These are phyloP conservation scores for Neopestalotiopsis rosae DNA, from an alignment of 2,329 filamentous ascomycete genomes.

Conservation along the genomic window DNA sequence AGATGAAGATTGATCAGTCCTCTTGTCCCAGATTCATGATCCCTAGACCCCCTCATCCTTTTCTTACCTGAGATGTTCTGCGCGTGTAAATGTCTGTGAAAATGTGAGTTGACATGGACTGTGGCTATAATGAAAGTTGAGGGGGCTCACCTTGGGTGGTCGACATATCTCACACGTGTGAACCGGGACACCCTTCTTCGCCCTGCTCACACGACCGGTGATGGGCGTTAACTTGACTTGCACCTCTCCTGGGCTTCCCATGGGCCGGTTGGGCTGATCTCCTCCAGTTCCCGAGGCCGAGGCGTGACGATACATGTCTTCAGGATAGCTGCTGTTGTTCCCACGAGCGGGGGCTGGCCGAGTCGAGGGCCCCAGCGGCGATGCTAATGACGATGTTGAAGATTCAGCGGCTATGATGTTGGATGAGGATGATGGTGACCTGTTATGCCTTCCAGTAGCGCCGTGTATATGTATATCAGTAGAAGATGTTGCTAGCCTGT, in stretches of 20 bases:
- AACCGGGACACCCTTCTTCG: slow-evolving; percentile 64
- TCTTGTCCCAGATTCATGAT: background rate
- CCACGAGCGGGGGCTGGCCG: slow-evolving; percentile 36
- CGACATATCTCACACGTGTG: slow-evolving; percentile 59
- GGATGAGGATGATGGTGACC: slow-evolving; percentile 31
- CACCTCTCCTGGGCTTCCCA: slow-evolving; percentile 42
- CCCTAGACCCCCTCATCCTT: background rate
- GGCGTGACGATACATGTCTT: slow-evolving; percentile 53
- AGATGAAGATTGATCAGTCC: slow-evolving; percentile 30
- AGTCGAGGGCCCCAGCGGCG: slow-evolving; percentile 34
- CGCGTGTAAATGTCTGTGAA: slow-evolving; percentile 63
- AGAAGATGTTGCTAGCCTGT: slow-evolving; percentile 38
- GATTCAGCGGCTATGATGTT: background rate
- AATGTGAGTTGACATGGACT: slow-evolving; percentile 24
- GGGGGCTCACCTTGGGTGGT: slow-evolving; percentile 52
- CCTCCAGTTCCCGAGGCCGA: slow-evolving; percentile 42
- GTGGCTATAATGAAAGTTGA: background rate
- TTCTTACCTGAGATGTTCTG: slow-evolving; percentile 64
- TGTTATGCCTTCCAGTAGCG: slow-evolving; percentile 37
- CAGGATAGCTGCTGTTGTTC: slow-evolving; percentile 45
- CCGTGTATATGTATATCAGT: slow-evolving; percentile 41
- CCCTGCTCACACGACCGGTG: slow-evolving; percentile 61
- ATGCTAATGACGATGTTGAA: slow-evolving; percentile 27
- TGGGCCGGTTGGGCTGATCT: slow-evolving; percentile 46
- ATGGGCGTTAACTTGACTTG: slow-evolving; percentile 61